Conservation (phyloP, 1,139 yeast genomes). For the Zygosaccharomyces pseudobailii region DNA sequence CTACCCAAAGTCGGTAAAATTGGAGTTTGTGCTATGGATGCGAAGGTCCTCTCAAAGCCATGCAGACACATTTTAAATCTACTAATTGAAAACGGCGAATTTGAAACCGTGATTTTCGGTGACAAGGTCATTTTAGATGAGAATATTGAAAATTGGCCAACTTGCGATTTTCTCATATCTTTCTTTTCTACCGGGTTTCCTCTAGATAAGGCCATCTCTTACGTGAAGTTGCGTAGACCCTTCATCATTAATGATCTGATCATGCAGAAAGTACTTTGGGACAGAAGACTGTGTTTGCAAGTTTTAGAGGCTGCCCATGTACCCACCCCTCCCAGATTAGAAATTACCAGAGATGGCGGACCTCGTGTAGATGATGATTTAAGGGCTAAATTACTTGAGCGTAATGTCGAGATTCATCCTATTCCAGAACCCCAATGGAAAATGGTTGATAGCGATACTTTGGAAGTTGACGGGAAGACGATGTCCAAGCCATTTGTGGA, state of each 20-base stretch:
- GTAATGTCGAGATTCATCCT: slow-evolving; percentile 53
- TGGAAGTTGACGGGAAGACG: slow-evolving; percentile 66
- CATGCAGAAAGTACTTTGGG: slow-evolving; percentile 94
- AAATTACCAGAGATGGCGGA: slow-evolving; percentile 94
- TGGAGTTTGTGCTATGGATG: slow-evolving; percentile 99
- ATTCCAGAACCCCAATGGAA: slow-evolving; percentile 73
- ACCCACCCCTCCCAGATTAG: slow-evolving; percentile 82
- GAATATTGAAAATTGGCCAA: slow-evolving; percentile 94
- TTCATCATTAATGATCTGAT: slow-evolving; percentile 82
- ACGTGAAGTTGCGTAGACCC: slow-evolving; percentile 86
- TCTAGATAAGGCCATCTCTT: slow-evolving; percentile 86
- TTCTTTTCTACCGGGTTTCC: slow-evolving; percentile 97
- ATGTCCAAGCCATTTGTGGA: slow-evolving; percentile 92
- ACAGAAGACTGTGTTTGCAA: slow-evolving; percentile 79
- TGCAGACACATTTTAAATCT: slow-evolving; percentile 87
- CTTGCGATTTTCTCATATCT: slow-evolving; percentile 90
- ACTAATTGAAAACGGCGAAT: slow-evolving; percentile 87
- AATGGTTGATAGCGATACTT: slow-evolving; percentile 83
- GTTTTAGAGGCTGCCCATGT: slow-evolving; percentile 80
- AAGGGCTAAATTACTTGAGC: slow-evolving; percentile 48
- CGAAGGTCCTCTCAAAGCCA: slow-evolving; percentile 92
- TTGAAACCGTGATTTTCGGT: slow-evolving; percentile 94
- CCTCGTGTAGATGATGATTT: slow-evolving; percentile 74
- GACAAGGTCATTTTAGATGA: slow-evolving; percentile 96
- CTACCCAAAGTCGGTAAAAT: slow-evolving; percentile 82